Evolutionary conservation across 192 early-diverging fungal genomes (phyloP).

Genomic region (Fimicolochytrium jonesii): DNA sequence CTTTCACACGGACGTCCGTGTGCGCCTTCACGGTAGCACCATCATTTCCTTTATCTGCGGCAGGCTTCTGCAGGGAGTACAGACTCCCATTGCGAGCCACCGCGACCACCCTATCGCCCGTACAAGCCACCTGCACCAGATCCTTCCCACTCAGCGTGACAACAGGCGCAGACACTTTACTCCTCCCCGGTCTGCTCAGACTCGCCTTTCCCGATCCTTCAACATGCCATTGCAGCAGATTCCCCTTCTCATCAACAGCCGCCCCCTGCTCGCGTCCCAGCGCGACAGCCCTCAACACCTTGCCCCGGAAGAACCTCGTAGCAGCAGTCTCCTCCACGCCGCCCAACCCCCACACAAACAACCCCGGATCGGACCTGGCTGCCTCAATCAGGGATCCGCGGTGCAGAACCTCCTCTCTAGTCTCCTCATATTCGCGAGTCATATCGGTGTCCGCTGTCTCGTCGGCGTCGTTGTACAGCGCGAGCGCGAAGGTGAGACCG

Average conservation of each 20-base stretch:
- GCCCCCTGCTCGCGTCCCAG: slow-evolving; percentile 14
- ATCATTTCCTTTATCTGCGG: neutral
- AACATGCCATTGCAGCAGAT: slow-evolving; percentile 16
- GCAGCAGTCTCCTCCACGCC: neutral
- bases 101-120: slow-evolving; percentile 10
- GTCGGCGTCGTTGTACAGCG: neutral
- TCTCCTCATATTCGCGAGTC: neutral
- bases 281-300: slow-evolving; percentile 18
- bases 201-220: no score
- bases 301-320: neutral
- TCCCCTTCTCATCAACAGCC: slow-evolving; percentile 11
- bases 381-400: neutral
- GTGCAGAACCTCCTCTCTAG: neutral
- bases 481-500: neutral
- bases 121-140: slow-evolving; percentile 24
- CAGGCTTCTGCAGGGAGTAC: neutral
- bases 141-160: slow-evolving; percentile 16
- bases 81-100: slow-evolving; percentile 5
- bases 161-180: no score
- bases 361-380: slow-evolving; percentile 5
- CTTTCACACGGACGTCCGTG: neutral
- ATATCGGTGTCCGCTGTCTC: neutral
- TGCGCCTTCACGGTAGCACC: neutral
- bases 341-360: slow-evolving; percentile 12
- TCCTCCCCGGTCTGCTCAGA: no score